Evolutionary conservation across 2,329 filamentous ascomycete genomes (phyloP).

Genomic region (Dactylonectria estremocensis): DNA sequence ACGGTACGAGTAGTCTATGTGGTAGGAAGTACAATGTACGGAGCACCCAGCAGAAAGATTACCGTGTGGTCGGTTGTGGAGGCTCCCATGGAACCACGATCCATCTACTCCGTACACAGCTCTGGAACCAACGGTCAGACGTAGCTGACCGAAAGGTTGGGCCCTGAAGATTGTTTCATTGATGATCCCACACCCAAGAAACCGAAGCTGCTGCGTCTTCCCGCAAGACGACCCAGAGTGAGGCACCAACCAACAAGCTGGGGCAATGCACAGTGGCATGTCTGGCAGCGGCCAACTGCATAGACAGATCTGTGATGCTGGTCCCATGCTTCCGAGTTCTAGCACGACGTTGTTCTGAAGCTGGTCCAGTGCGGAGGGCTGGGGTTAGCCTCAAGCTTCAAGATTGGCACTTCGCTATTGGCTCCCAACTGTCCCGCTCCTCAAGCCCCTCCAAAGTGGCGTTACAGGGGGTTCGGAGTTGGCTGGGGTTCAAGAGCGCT

Average conservation of each 20-base stretch:
- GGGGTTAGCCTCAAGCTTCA: neutral
- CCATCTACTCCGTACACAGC: neutral
- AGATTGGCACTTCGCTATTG: slow-evolving; percentile 8
- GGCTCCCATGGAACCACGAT: neutral
- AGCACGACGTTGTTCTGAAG: slow-evolving; percentile 14
- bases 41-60: neutral
- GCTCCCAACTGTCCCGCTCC: neutral
- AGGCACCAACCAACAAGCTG: neutral
- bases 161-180: neutral
- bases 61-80: neutral
- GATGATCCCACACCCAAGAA: neutral
- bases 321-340: neutral
- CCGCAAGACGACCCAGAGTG: neutral
- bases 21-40: neutral
- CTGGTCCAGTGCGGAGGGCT: neutral
- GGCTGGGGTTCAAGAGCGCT: slow-evolving; percentile 16
- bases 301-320: slow-evolving; percentile 10
- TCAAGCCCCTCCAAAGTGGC: neutral
- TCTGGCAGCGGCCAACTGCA: slow-evolving; percentile 18
- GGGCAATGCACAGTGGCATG: slow-evolving; percentile 7
- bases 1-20: too few species aligned
- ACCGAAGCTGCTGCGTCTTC: neutral
- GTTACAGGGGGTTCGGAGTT: slow-evolving; percentile 41
- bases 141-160: neutral
- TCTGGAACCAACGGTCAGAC: neutral